Base-by-base conservation (phyloP, 176 grass and related monocot species). In the Triticum turgidum region DNA sequence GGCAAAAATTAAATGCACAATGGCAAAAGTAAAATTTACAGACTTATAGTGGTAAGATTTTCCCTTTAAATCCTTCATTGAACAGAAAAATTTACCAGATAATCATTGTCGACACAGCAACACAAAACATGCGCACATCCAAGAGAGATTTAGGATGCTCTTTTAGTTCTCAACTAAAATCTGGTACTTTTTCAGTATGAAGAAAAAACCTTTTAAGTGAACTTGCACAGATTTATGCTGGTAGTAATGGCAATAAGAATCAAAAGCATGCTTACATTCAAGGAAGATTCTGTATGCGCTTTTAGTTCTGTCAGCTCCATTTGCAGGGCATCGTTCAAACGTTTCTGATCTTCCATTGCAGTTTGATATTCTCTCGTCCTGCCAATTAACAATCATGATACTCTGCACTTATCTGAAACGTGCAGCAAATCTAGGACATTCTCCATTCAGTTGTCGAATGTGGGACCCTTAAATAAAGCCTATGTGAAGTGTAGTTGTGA, bases 361-460 rank as follows among this genome's bases (percentile, higher is more conserved):
- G 86, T 85, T 87, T 98, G 90, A 91, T 86, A 92, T 89, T 98
- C 92, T 79, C 65, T 81, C 65, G 77, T 90, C 88, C 96, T 98
- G 91, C 70, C 87, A 90, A 86, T 86, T 67, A 87, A 84, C 30
- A 22, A 80, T 17, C 69, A 49, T 82, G n/a, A 85, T 47, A 67
- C 9, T 65, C 80, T 70, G 52, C 30, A 42, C 65, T 79, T 54
- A 69, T 21, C 35, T 52, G 44, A 35, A 33, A 81, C 5, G 30
- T 70, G 15, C 56, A 12, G 5, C 11, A 72, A 78, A 63, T 86
- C 11, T 69, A 86, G 33, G 65, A 58, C 18, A 49, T 85, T 44
- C 3, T 76, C 34, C 29, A 45, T 66, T 63, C 11, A 12, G 49
- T 17, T 22, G 22, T 8, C 18, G 42, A 75, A 75, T 76, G 13